Conservation (phyloP, 2,329 filamentous ascomycete species). For the Tolypocladium album region DNA sequence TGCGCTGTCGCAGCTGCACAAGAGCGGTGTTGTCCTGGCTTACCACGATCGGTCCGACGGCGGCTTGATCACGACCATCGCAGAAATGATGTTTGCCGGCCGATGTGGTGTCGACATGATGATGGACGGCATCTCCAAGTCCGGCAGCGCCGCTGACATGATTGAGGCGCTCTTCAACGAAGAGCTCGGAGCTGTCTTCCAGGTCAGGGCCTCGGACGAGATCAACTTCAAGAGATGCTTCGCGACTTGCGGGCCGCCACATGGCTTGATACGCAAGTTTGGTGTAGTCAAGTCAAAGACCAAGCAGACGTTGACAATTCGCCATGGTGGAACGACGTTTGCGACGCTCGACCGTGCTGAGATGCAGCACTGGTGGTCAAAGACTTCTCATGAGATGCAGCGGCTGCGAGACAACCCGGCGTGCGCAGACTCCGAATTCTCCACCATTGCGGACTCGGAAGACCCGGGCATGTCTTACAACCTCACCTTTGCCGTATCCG, state of each 20-base stretch:
- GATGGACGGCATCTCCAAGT: constrained; percentile 61
- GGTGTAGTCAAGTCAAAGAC: constrained; percentile 59
- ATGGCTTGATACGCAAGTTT: constrained; percentile 73
- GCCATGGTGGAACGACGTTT: constrained; percentile 57
- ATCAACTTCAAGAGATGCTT: constrained; percentile 82
- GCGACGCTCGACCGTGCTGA: constrained; percentile 58
- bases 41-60: constrained; percentile 95
- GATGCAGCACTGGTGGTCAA: constrained; percentile 81
- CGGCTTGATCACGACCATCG: constrained; percentile 79
- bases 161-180: constrained; percentile 86
- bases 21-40: constrained; percentile 60
- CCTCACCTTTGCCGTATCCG: constrained; percentile 68
- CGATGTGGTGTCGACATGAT: constrained; percentile 79
- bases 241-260: constrained; percentile 76
- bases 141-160: constrained; percentile 50
- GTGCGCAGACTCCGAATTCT: constrained; percentile 77
- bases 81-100: constrained; percentile 97
- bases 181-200: constrained; percentile 92
- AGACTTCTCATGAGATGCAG: constrained; percentile 86
- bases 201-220: constrained; percentile 77
- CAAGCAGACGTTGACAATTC: constrained; percentile 69
- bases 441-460: constrained; percentile 58
- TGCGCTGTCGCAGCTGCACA: constrained; percentile 58
- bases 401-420: constrained; percentile 77
- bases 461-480: constrained; percentile 82